Base-by-base conservation (phyloP, 1,139 yeast genomes). In the Yamadazyma oceani region DNA sequence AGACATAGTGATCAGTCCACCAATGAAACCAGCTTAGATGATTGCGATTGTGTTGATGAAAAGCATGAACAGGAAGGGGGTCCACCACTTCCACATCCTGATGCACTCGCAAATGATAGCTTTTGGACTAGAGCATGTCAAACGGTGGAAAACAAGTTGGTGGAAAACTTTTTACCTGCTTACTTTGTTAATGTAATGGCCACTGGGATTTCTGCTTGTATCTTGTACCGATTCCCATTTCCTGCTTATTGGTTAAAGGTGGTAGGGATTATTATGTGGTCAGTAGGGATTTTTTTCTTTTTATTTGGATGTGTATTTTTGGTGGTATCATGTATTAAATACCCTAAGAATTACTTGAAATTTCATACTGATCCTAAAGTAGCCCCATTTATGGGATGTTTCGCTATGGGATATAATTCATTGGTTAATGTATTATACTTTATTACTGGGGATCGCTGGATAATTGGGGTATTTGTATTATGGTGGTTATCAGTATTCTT, bases 101-200 rank as follows among this genome's bases (percentile, higher is more conserved):
- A 19, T 8, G 8, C 21, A 5, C 21, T 19, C 8, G 21, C 5
- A 19, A 19, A 19, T 19, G 21, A 19, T 19, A 15, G 34, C 14
- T 31, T 31, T 27, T 12, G 5, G 13, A 16, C 21, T 16, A 9
- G 16, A 27, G 30, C 21, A 7, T 8, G 4, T 9, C 3, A 15
- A 7, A 33, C 26, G 10, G 16, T 45, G 11, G 40, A 41, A 24
- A 37, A 42, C n/a, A 53, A 53, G 24, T 37, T 54, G 8, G 39
- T 72, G 11, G 43, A 54, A 19, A 55, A 61, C 11, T 78, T 80
- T 50, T 58, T 69, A 16, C 85, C 87, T 2, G 69, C 69, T 2
- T 82, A 80, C 73, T 87, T 83, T 58, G 83, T 85, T 26, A 69
- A 79, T 34, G 73, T 80, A n/a, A 88, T 88, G 96, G 96, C 95